Evolutionary conservation across 208 protist species (phyloP), one percentile per base, ranked within the genome.

Genomic region (Leishmania guyanensis): DNA sequence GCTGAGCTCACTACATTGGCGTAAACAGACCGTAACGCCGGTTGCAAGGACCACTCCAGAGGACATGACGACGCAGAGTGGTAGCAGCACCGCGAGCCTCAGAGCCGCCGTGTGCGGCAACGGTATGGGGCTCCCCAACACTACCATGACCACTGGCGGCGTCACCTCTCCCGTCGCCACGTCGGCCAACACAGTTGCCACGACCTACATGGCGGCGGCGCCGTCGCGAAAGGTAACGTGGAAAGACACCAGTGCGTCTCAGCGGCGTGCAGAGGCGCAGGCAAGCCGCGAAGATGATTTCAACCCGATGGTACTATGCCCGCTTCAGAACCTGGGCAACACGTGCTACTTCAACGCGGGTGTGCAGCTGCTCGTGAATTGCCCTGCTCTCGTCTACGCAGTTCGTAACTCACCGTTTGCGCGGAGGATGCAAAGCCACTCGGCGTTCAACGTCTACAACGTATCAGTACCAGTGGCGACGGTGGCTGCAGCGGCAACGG

Each of bases 341-440:
- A 99, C 98, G 16, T 99, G 99, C 85, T 99, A 99, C 91, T 98
- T 99, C 85, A 99, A 99, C 90, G 84, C 92, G 0, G 97, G 94
- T 17, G 82, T 99, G 64, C 99, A 99, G 90, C 92, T 98, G 43
- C 88, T 99, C 22, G 86, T 82, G 50, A 96, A 99, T 88, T 98
- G 97, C 66, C 81, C 87, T 5, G 79, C 84, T 39, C 36, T 39
- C 36, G 36, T 39, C 36, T 39, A 39, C 36, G 36, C 36, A 39
- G 36, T 39, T 39, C 36, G 36, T 39, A 39, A 39, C 36, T 39
- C 36, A 2, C 86, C 78, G 36, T 90, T 86, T 51, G 70, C 46
- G n/a, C 82, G 43, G 46, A 9, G 17, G 68, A 22, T 10, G 20
- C 75, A 36, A 16, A 69, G 54, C 6, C 74, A 65, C 70, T 76